These are phyloP conservation scores for Lupinus albus DNA, from an alignment of 306 rosid species.

Conservation along the genomic window DNA sequence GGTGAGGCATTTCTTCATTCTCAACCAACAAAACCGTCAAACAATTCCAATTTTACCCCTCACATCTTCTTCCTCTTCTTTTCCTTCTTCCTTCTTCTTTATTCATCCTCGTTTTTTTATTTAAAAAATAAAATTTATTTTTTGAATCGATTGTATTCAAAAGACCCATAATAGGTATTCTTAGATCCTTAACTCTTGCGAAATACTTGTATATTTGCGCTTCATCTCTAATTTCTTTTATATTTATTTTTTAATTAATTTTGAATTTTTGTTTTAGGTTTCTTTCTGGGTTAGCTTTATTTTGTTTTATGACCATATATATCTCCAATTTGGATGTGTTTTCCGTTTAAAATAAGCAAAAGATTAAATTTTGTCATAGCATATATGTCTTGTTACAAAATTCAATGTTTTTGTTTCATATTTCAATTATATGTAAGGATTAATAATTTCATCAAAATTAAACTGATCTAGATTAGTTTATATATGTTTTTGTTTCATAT, in stretches of 20 bases:
- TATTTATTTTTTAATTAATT: background rate
- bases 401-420: background rate
- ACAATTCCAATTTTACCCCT: background rate
- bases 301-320: background rate
- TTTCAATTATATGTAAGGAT: background rate
- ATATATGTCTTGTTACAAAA: background rate
- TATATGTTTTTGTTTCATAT: background rate
- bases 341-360: background rate
- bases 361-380: background rate
- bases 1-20: background rate
- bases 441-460: background rate
- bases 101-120: background rate
- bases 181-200: conserved; percentile 2
- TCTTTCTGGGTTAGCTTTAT: background rate
- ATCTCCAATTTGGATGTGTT: background rate
- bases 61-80: background rate
- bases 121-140: background rate
- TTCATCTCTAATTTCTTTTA: background rate
- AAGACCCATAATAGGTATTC: conserved; percentile 17
- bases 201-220: background rate
- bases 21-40: background rate
- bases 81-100: background rate
- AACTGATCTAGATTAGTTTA: background rate
- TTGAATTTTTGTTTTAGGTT: background rate
- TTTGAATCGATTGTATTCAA: background rate